Conservation (phyloP, 2,329 filamentous ascomycete species). For the Ophiocordyceps australis region DNA sequence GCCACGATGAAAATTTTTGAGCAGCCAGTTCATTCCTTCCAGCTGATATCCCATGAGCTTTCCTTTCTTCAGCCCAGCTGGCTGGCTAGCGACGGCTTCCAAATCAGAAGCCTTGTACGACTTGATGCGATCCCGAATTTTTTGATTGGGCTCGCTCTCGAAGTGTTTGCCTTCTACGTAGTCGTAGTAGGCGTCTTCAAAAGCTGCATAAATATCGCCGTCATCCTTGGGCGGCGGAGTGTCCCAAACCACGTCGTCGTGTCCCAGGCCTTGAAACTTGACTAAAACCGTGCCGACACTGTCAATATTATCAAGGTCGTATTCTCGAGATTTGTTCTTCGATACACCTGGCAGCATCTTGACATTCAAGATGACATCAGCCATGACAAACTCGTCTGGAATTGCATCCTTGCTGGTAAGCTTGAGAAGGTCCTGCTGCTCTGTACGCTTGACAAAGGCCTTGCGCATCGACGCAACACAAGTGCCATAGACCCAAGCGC, state of each 20-base stretch:
- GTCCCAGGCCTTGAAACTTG: slow-evolving; percentile 84
- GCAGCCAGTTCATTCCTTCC: slow-evolving; percentile 87
- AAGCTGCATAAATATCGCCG: slow-evolving; percentile 55
- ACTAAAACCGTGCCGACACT: slow-evolving; percentile 60
- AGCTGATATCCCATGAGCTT: slow-evolving; percentile 87
- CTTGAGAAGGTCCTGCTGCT: slow-evolving; percentile 37
- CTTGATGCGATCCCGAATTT: slow-evolving; percentile 49
- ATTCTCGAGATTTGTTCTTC: slow-evolving; percentile 38
- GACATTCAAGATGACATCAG: slow-evolving; percentile 80
- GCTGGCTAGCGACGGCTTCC: slow-evolving; percentile 52
- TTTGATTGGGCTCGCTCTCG: slow-evolving; percentile 28
- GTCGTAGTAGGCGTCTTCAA: slow-evolving; percentile 68
- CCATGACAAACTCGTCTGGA: slow-evolving; percentile 66
- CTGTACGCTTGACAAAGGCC: slow-evolving; percentile 57
- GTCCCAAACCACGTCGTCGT: slow-evolving; percentile 88
- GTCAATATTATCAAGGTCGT: slow-evolving; percentile 53
- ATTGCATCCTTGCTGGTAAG: slow-evolving; percentile 63
- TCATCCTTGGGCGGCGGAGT: slow-evolving; percentile 51
- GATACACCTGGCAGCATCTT: slow-evolving; percentile 31
- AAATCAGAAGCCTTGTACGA: slow-evolving; percentile 52
- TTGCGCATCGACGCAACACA: slow-evolving; percentile 44
- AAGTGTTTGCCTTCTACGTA: slow-evolving; percentile 70
- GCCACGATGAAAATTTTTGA: slow-evolving; percentile 69
- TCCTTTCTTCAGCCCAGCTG: slow-evolving; percentile 53
- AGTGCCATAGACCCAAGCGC: slow-evolving; percentile 72